Percentiles rank a stretch among this genome's conserved stretches.
Evolutionary conservation across 2,329 filamentous ascomycete species (phyloP).

Genomic region (Colletotrichum sp.): DNA sequence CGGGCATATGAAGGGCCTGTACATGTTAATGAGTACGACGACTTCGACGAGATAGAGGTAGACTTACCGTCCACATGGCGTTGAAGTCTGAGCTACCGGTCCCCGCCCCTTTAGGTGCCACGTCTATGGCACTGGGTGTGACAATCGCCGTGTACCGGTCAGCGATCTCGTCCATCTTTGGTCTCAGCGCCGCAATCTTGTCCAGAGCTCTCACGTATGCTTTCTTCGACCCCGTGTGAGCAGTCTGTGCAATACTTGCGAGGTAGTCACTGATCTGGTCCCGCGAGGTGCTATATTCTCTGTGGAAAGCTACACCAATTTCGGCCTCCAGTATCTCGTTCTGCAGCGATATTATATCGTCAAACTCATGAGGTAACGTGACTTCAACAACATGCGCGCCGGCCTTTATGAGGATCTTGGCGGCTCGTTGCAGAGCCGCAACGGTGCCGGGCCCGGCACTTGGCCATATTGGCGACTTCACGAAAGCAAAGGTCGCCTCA

Average conservation of each 20-base stretch:
- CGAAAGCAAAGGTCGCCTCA: slow-evolving; percentile 58
- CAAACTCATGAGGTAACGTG: slow-evolving; percentile 54
- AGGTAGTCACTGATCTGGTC: not conserved
- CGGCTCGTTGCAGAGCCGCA: slow-evolving; percentile 45
- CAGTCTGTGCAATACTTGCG: not conserved
- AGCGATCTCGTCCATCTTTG: slow-evolving; percentile 58
- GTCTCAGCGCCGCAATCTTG: slow-evolving; percentile 55
- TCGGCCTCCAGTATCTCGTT: not conserved
- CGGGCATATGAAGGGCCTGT: slow-evolving; percentile 53
- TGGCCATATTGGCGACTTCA: slow-evolving; percentile 57
- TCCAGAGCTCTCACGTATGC: slow-evolving; percentile 42
- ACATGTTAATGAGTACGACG: not conserved
- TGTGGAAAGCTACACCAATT: not conserved
- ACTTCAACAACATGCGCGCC: slow-evolving; percentile 63
- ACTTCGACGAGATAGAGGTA: not conserved
- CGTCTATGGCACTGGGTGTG: slow-evolving; percentile 62
- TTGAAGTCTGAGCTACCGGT: slow-evolving; percentile 58
- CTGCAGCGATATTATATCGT: slow-evolving; percentile 32
- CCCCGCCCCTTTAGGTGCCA: slow-evolving; percentile 57
- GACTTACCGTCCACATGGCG: slow-evolving; percentile 49
- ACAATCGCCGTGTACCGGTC: slow-evolving; percentile 59
- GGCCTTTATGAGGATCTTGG: slow-evolving; percentile 39
- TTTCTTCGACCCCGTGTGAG: not conserved
- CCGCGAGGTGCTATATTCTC: not conserved
- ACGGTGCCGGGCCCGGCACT: slow-evolving; percentile 47